phyloP scores from a whole-genome alignment of 2,329 filamentous ascomycete species.

The Beauveria scarabaeidicola region DNA sequence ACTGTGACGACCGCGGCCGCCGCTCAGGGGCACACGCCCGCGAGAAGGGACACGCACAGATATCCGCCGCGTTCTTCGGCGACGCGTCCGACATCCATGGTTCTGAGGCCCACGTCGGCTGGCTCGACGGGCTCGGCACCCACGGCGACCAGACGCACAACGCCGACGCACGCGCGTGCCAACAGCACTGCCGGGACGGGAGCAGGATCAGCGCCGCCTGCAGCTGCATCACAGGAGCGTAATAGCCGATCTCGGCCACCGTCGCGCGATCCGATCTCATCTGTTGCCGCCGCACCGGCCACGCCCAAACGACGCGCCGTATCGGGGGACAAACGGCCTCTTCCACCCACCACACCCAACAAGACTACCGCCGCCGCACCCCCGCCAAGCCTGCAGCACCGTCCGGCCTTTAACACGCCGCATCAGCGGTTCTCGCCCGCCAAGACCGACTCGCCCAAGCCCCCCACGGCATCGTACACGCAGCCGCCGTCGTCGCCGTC shows the following conservation, averaged over 20 bases:
- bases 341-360: conserved; percentile 13
- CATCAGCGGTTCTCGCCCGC: conserved; percentile 62
- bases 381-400: conserved; percentile 30
- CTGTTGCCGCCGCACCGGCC: conserved; percentile 14
- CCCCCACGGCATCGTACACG: conserved; percentile 48
- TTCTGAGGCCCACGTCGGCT: conserved; percentile 20
- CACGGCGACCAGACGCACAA: conserved; percentile 21
- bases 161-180: conserved; percentile 24
- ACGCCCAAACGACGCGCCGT: conserved; percentile 14
- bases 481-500: conserved; percentile 43
- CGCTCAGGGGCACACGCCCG: conserved; percentile 2
- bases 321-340: conserved; percentile 16
- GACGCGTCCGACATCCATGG: conserved; percentile 8
- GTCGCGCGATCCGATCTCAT: conserved; percentile 17
- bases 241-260: conserved; percentile 23
- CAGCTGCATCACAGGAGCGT: conserved; percentile 13
- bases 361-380: conserved; percentile 12
- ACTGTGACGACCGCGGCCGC: not conserved
- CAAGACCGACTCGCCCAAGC: conserved; percentile 50
- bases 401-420: conserved; percentile 51
- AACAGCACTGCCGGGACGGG: conserved; percentile 21
- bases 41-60: conserved; percentile 19
- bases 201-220: not conserved
- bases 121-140: conserved; percentile 15
- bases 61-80: conserved; percentile 27